Conservation (phyloP, 192 early-diverging fungal genomes). For the Umbelopsis sp. region DNA sequence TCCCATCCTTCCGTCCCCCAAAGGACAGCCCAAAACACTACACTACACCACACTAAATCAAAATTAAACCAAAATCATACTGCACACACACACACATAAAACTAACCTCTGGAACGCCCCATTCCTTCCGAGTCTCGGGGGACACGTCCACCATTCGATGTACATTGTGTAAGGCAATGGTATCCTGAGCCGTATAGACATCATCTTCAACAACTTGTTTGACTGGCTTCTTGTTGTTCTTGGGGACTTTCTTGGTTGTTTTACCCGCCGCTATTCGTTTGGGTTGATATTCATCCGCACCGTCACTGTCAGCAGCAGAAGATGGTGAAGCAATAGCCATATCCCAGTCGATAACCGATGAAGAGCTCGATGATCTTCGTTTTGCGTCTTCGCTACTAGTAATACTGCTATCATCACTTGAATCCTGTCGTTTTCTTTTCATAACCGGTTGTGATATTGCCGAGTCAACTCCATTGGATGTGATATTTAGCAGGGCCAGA, state of each 20-base stretch:
- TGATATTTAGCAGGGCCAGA: not conserved
- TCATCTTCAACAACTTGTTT: not conserved
- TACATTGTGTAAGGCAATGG: not conserved
- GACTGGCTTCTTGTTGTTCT: not conserved
- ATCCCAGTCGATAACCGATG: slow-evolving; percentile 10
- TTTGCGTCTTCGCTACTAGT: slow-evolving; percentile 1
- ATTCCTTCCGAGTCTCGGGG: slow-evolving; percentile 12
- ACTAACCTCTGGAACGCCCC: slow-evolving; percentile 21
- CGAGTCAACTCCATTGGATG: not conserved
- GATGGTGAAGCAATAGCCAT: slow-evolving; percentile 7
- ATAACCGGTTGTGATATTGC: not conserved
- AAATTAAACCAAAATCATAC: not conserved
- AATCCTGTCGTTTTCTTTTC: slow-evolving; percentile 5
- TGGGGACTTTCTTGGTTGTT: slow-evolving; percentile 10
- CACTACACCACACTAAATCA: too few species aligned
- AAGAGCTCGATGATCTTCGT: slow-evolving; percentile 13
- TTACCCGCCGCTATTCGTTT: not conserved
- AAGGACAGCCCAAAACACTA: not conserved
- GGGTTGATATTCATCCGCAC: slow-evolving; percentile 2
- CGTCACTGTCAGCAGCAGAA: not conserved
- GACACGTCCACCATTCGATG: slow-evolving; percentile 8
- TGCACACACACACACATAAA: not conserved
- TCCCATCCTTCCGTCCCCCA: too few species aligned
- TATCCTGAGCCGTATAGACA: slow-evolving; percentile 13
- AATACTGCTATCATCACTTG: not conserved